Conservation (phyloP, 2,329 filamentous ascomycete genomes). For the Beauveria sp. region DNA sequence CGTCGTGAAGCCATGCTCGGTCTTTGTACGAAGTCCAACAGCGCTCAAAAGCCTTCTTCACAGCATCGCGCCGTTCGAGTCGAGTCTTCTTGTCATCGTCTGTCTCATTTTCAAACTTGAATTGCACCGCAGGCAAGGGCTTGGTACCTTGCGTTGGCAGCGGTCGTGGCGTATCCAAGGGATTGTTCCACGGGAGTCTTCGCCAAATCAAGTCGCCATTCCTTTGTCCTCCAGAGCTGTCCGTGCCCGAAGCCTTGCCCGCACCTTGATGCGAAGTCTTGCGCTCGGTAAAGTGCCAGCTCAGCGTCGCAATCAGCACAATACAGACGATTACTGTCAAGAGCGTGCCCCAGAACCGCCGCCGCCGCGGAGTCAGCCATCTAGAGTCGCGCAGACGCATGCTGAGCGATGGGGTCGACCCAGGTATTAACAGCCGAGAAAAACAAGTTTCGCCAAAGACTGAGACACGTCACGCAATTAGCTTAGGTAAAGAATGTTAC, state of each 20-base stretch:
- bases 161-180: background rate
- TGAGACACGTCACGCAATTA: too few species aligned
- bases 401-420: background rate
- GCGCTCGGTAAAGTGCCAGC: background rate
- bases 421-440: background rate
- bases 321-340: background rate
- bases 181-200: slow-evolving; percentile 7
- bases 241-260: background rate
- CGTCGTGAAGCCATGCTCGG: slow-evolving; percentile 45
- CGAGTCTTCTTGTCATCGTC: slow-evolving; percentile 19
- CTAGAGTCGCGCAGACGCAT: background rate
- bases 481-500: too few species aligned
- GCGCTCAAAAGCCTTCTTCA: slow-evolving; percentile 35
- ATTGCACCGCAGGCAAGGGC: slow-evolving; percentile 5
- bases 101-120: slow-evolving; percentile 12
- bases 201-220: slow-evolving; percentile 3
- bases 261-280: background rate
- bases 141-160: background rate
- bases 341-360: background rate
- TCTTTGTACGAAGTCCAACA: slow-evolving; percentile 44
- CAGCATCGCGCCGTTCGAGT: slow-evolving; percentile 29
- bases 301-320: background rate
- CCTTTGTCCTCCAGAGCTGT: background rate
- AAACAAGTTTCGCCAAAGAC: background rate
- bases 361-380: background rate